These are phyloP conservation scores for Inga laurina DNA, from an alignment of 306 rosid genomes.

Conservation along the genomic window DNA sequence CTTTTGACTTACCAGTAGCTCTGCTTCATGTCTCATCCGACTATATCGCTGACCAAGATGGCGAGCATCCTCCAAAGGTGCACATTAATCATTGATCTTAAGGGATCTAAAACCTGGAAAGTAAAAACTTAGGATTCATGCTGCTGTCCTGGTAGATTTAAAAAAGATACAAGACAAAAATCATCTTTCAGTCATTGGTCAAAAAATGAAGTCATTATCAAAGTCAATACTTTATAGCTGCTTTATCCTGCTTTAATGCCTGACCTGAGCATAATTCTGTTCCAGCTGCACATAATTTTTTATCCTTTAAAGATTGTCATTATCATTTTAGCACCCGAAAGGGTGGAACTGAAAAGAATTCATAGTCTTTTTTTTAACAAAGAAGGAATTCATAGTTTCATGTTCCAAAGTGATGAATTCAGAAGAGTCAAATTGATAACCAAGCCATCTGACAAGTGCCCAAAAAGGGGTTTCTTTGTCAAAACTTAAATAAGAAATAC, in stretches of 20 bases:
- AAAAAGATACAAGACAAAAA: not conserved
- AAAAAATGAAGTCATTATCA: not conserved
- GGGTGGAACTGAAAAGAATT: not conserved
- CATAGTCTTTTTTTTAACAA: not conserved
- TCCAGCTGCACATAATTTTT: not conserved
- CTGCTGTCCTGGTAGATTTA: slow-evolving; percentile 22
- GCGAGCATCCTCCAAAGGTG: slow-evolving; percentile 99
- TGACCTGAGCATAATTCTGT: not conserved
- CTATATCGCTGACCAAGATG: slow-evolving; percentile 98
- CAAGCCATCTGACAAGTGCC: too few species aligned
- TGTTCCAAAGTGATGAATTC: not conserved
- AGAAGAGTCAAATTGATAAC: not conserved
- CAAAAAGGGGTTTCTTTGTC: not conserved
- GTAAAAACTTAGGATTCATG: slow-evolving; percentile 30
- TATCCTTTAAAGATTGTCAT: not conserved
- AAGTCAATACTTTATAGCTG: not conserved
- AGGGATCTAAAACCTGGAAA: slow-evolving; percentile 87
- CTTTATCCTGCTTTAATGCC: not conserved
- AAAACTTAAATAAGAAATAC: not conserved
- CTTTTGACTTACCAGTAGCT: slow-evolving; percentile 59
- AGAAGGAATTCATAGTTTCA: not conserved
- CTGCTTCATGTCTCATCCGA: slow-evolving; percentile 97
- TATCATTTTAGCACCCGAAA: not conserved
- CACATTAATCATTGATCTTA: slow-evolving; percentile 82
- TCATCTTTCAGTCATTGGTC: not conserved